Evolutionary conservation across 164 flowering plant genomes (phyloP).

Genomic region (Piper longum): DNA sequence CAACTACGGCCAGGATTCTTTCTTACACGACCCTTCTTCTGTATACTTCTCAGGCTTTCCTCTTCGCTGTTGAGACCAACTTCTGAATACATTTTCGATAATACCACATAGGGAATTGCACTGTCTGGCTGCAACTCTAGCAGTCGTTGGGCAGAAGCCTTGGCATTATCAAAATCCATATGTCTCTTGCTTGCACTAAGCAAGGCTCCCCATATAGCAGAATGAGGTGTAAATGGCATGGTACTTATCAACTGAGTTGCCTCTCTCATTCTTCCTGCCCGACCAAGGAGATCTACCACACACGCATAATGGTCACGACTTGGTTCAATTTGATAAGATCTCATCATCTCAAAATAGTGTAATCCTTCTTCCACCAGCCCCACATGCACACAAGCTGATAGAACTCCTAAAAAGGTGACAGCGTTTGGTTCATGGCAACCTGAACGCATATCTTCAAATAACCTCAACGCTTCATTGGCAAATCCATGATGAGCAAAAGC

Average conservation of each 20-base stretch:
- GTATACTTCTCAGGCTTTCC: conserved; percentile 16
- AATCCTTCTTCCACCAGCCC: conserved; percentile 34
- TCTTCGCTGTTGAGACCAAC: conserved; percentile 15
- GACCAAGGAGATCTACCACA: conserved; percentile 43
- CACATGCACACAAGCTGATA: conserved; percentile 31
- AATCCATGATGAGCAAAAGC: conserved; percentile 41
- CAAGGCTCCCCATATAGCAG: conserved; percentile 77
- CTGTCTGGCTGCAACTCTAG: conserved; percentile 23
- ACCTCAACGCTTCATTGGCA: conserved; percentile 22
- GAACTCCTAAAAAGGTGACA: conserved; percentile 29
- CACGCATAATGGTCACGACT: conserved; percentile 35
- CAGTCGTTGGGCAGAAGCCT: conserved; percentile 46
- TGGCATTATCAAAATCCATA: conserved; percentile 60
- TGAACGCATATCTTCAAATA: conserved; percentile 18
- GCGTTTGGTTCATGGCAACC: conserved; percentile 21
- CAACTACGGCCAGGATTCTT: conserved; percentile 45
- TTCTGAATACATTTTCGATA: conserved; percentile 22
- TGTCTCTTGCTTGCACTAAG: conserved; percentile 65
- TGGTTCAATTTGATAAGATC: conserved; percentile 23
- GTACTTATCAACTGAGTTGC: conserved; percentile 26
- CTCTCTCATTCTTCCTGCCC: conserved; percentile 27
- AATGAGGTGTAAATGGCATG: conserved; percentile 71
- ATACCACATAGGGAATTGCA: conserved; percentile 27
- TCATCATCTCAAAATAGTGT: conserved; percentile 28
- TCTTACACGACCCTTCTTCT: conserved; percentile 16